Percentiles rank a stretch among this genome's conserved stretches.
Evolutionary conservation across 2,329 filamentous ascomycete species (phyloP).

Genomic region (Colletotrichum truncatum): DNA sequence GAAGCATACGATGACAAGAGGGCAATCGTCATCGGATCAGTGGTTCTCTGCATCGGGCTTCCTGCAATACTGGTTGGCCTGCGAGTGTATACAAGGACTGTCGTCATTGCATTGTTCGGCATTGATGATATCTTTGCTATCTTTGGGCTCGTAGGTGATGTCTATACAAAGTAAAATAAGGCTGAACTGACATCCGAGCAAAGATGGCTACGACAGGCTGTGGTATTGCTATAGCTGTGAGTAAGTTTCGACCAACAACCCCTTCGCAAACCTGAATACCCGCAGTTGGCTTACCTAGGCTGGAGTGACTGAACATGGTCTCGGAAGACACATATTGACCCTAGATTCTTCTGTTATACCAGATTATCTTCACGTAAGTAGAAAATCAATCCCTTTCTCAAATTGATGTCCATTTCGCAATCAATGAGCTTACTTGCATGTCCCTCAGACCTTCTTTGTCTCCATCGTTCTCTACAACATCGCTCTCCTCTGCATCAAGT

Average conservation of each 20-base stretch:
- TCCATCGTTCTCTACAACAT: constrained; percentile 43
- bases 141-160: constrained; percentile 34
- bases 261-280: neutral
- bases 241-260: neutral
- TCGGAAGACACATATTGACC: constrained; percentile 29
- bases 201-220: constrained; percentile 14
- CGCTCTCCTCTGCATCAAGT: constrained; percentile 41
- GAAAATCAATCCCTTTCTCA: neutral
- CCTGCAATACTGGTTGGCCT: constrained; percentile 31
- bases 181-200: neutral
- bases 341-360: neutral
- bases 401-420: neutral
- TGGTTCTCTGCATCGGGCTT: constrained; percentile 32
- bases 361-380: constrained; percentile 29
- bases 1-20: constrained; percentile 21
- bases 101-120: constrained; percentile 36
- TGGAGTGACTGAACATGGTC: constrained; percentile 26
- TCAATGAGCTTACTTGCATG: neutral
- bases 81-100: constrained; percentile 36
- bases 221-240: constrained; percentile 11
- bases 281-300: neutral
- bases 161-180: no score
- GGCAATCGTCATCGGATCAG: constrained; percentile 28
- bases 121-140: constrained; percentile 37
- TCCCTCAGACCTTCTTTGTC: constrained; percentile 38